Percentiles rank a stretch among this genome's conserved stretches.
Evolutionary conservation across 225 moss, liverwort and hornwort species (phyloP).

Genomic region (Antitrichia curtipendula): DNA sequence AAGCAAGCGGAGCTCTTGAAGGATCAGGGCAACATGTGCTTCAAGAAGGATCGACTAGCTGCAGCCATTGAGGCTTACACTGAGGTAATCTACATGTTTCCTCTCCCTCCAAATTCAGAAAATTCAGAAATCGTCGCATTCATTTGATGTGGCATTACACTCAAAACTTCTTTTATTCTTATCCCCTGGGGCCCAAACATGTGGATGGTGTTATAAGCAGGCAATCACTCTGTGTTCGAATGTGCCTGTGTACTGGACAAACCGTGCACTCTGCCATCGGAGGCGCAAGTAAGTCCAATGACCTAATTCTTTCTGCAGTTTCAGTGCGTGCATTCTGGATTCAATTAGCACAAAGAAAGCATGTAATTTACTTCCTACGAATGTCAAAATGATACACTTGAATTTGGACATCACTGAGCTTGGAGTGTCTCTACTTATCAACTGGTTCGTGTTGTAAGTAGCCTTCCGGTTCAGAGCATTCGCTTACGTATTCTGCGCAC

Average conservation of each 20-base stretch:
- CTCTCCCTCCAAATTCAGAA: background rate
- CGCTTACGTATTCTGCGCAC: background rate
- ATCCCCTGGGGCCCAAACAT: background rate
- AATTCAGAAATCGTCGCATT: background rate
- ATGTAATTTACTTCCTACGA: background rate
- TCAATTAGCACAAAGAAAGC: background rate
- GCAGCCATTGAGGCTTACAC: constrained; percentile 81
- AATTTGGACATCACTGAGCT: background rate
- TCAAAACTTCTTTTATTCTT: background rate
- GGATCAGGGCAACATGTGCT: constrained; percentile 60
- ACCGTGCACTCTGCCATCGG: constrained; percentile 28
- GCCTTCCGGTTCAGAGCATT: background rate
- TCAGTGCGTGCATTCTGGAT: background rate
- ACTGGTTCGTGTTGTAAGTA: background rate
- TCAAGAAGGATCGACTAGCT: constrained; percentile 61
- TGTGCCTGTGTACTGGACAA: constrained; percentile 37
- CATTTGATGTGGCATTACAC: background rate
- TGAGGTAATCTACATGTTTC: constrained; percentile 26
- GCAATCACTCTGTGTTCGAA: constrained; percentile 24
- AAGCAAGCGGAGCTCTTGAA: constrained; percentile 74
- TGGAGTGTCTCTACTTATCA: background rate
- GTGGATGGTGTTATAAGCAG: constrained; percentile 1
- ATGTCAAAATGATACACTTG: background rate
- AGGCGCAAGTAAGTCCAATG: constrained; percentile 17
- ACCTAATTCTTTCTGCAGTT: background rate